Evolutionary conservation across 805 yeast genomes (phyloP), one percentile per base, ranked within the genome.

Genomic region (Zygotorulaspora danielsina): DNA sequence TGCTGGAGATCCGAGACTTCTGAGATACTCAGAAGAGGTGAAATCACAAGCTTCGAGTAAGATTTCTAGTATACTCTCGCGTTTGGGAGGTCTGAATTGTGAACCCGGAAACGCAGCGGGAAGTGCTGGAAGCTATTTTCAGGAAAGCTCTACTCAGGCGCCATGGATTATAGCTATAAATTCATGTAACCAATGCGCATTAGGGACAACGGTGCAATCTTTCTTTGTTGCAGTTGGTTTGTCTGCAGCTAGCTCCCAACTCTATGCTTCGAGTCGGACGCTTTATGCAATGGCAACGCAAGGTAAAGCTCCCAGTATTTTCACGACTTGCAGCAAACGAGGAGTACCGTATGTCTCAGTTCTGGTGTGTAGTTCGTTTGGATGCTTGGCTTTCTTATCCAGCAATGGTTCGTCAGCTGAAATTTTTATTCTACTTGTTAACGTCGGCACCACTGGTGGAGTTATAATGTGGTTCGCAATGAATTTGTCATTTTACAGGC

Each of bases 321-420:
- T 84, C 52, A 66, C 80, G 0, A 59, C 62, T 19, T 82, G 93
- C 53, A 73, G 78, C 30, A 65, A 68, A 20, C 59, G 63, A 19
- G 95, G 94, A 2, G 82, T 81, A 6, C 94, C 95, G 0, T 83
- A 81, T 54, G 64, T 70, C 43, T 67, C 89, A 2, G 88, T 84
- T 2, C 47, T 82, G 25, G 71, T 77, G 39, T 71, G 87, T 0
- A 79, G 79, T 2, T 34, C 69, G 1, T 73, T 84, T 55, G 83
- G 84, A 0, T 54, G 75, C 6, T 58, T 82, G 29, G 72, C 85
- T 0, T 79, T 66, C 54, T 53, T 81, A 18, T 72, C 83, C n/a
- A 74, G 79, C 6, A 69, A 75, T 26, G 68, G 73, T 43, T 63
- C 67, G 34, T 78, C 86, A 0, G 74, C 83, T 7, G 59, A 65